Evolutionary conservation across 2,329 filamentous ascomycete species (phyloP).

Genomic region (Colletotrichum sp.): DNA sequence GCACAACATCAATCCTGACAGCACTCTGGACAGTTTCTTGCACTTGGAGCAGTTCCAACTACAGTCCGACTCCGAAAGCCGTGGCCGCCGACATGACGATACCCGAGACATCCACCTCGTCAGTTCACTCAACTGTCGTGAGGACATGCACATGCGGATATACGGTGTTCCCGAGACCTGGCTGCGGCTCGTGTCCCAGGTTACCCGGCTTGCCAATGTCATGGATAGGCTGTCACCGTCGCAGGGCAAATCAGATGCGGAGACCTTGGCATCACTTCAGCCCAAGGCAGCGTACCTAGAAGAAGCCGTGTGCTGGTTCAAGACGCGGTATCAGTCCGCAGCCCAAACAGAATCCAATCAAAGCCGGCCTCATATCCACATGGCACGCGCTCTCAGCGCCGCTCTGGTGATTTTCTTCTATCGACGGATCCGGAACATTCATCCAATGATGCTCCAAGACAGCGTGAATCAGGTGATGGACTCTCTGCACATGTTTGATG

Average conservation of each 20-base stretch:
- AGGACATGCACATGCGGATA: neutral
- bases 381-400: neutral
- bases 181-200: neutral
- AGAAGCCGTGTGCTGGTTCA: neutral
- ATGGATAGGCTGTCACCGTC: neutral
- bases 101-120: neutral
- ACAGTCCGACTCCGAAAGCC: neutral
- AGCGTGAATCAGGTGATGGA: neutral
- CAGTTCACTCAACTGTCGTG: neutral
- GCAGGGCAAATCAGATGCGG: neutral
- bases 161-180: neutral
- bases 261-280: neutral
- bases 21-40: neutral
- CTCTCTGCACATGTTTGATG: neutral
- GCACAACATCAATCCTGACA: neutral
- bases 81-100: neutral
- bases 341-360: neutral
- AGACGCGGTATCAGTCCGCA: neutral
- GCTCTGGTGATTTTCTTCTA: neutral
- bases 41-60: neutral
- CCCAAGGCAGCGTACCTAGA: neutral
- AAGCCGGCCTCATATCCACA: neutral
- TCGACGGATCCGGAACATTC: neutral
- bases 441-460: neutral
- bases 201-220: neutral